Percentiles rank a stretch among this genome's conserved stretches.
Evolutionary conservation across 805 yeast genomes (phyloP).

Genomic region (Saccharomycopsis sp.): DNA sequence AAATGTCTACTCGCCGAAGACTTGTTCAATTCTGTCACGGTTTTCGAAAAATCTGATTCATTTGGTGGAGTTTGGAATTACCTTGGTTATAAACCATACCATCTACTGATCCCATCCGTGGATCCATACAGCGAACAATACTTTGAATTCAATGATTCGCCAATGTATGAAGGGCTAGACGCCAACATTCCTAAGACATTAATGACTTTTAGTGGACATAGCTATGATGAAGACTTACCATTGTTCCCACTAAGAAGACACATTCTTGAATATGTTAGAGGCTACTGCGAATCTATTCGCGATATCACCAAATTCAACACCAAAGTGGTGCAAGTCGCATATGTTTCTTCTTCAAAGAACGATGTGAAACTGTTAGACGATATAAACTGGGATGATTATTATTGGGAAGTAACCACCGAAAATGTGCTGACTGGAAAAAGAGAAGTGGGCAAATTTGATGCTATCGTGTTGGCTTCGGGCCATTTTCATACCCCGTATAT

Average conservation of each 20-base stretch:
- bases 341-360: not conserved
- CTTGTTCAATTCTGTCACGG: constrained; percentile 39
- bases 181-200: constrained; percentile 59
- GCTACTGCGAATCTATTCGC: constrained; percentile 43
- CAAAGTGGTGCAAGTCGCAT: constrained; percentile 37
- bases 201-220: constrained; percentile 57
- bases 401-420: constrained; percentile 40
- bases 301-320: constrained; percentile 38
- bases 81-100: constrained; percentile 3
- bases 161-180: constrained; percentile 60
- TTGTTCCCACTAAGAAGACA: constrained; percentile 54
- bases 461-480: constrained; percentile 58
- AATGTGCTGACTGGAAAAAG: constrained; percentile 28
- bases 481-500: constrained; percentile 54
- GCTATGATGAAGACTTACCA: constrained; percentile 41
- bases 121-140: constrained; percentile 29
- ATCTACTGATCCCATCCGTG: constrained; percentile 27
- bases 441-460: constrained; percentile 44
- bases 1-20: constrained; percentile 53
- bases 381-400: constrained; percentile 12
- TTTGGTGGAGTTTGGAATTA: constrained; percentile 83
- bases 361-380: constrained; percentile 10
- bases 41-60: constrained; percentile 52
- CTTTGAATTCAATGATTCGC: constrained; percentile 27
- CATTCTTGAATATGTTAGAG: constrained; percentile 52